A percentile compares a stretch with the other conserved stretches of the same genome.
These are phyloP conservation scores for Oxyria digyna DNA, from an alignment of 148 eudicot species.

Conservation along the genomic window DNA sequence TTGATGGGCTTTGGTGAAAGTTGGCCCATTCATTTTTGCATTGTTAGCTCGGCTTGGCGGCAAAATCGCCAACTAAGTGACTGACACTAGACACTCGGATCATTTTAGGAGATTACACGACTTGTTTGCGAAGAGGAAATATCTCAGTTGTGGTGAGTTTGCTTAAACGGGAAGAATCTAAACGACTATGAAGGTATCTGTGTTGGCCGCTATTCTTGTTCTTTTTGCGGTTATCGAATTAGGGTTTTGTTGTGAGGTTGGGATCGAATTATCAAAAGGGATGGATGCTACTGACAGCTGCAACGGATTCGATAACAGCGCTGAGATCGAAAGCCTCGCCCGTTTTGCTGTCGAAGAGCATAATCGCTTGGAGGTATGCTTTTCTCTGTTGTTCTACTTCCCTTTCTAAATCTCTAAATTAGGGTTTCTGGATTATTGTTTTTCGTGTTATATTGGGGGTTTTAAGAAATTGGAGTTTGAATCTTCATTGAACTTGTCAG, in stretches of 20 bases:
- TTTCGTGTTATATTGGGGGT: neutral
- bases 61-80: neutral
- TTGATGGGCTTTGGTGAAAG: neutral
- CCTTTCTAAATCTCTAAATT: neutral
- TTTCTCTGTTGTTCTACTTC: neutral
- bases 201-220: neutral
- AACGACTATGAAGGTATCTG: conserved; percentile 5
- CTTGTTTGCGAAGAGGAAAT: neutral
- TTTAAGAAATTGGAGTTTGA: neutral
- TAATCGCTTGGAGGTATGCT: conserved; percentile 6
- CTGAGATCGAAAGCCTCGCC: conserved; percentile 5
- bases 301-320: neutral
- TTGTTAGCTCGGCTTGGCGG: neutral
- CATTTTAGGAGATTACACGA: neutral
- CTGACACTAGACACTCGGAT: neutral
- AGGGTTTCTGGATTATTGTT: neutral
- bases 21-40: neutral
- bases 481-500: neutral
- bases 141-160: neutral
- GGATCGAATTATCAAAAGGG: neutral
- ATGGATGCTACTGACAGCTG: neutral
- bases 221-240: neutral
- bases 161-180: neutral
- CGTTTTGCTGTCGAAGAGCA: conserved; percentile 10
- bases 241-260: conserved; percentile 8